Evolutionary conservation across 2,329 filamentous ascomycete species (phyloP).

Genomic region (Alternaria viburni): DNA sequence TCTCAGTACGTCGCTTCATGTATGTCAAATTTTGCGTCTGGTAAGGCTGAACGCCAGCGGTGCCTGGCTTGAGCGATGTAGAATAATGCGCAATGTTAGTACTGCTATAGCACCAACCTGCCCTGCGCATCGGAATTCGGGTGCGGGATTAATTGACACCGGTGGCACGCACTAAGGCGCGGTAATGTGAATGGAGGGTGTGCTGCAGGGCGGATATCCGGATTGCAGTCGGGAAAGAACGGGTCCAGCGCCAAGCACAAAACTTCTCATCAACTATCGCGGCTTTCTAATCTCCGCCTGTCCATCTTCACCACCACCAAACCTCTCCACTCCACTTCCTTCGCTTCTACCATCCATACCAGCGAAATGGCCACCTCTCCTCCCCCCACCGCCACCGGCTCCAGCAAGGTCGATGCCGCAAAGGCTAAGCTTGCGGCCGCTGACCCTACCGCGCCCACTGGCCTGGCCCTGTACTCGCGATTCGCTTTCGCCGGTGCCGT

Average conservation of each 20-base stretch:
- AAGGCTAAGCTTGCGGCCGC: slow-evolving; percentile 56
- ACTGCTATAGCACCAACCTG: background rate
- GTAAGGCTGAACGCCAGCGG: background rate
- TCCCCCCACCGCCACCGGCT: slow-evolving; percentile 58
- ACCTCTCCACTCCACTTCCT: slow-evolving; percentile 38
- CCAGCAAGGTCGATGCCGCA: slow-evolving; percentile 60
- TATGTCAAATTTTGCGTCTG: background rate
- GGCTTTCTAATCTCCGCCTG: slow-evolving; percentile 26
- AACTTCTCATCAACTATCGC: slow-evolving; percentile 22
- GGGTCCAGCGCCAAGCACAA: slow-evolving; percentile 22
- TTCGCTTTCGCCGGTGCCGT: slow-evolving; percentile 97
- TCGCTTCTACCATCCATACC: slow-evolving; percentile 19
- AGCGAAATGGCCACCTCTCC: slow-evolving; percentile 43
- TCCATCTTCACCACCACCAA: slow-evolving; percentile 24
- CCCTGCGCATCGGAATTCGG: background rate
- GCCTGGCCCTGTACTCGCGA: slow-evolving; percentile 83
- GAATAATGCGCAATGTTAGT: background rate
- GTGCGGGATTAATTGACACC: slow-evolving; percentile 14
- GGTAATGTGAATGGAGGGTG: slow-evolving; percentile 21
- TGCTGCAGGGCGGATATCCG: slow-evolving; percentile 15
- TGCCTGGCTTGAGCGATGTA: background rate
- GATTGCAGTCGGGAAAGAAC: slow-evolving; percentile 20
- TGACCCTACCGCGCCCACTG: slow-evolving; percentile 63
- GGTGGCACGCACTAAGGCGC: slow-evolving; percentile 16
- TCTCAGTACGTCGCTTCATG: background rate